Percentiles rank a stretch among this genome's conserved stretches.
Evolutionary conservation across 1,284 basidiomycete genomes (phyloP).

Genomic region (Cerrena zonata): DNA sequence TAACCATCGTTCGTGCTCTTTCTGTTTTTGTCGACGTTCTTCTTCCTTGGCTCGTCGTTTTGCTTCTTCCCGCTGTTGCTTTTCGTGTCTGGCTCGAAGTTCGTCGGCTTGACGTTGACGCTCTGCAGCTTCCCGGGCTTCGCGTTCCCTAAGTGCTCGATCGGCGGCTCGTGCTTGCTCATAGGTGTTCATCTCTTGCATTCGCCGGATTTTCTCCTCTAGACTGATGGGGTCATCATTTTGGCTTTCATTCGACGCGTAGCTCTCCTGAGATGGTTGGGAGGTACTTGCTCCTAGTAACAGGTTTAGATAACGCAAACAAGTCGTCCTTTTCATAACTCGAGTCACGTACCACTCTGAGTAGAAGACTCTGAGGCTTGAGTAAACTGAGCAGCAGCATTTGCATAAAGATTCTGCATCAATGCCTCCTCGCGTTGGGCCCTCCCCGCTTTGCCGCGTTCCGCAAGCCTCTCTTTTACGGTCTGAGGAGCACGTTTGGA

Average conservation of each 20-base stretch:
- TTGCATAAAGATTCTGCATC: background rate
- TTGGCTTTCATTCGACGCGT: background rate
- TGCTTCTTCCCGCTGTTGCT: background rate
- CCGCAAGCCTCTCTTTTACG: background rate
- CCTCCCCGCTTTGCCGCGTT: background rate
- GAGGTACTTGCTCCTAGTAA: background rate
- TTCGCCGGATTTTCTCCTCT: conserved; percentile 16
- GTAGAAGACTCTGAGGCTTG: background rate
- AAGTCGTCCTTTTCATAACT: background rate
- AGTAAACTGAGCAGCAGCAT: too few species aligned
- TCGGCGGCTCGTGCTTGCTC: conserved; percentile 36
- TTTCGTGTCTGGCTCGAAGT: background rate
- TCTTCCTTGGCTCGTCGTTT: background rate
- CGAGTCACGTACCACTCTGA: background rate
- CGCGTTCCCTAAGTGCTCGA: conserved; percentile 1
- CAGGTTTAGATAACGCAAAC: background rate
- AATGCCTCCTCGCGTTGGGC: background rate
- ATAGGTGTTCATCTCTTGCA: conserved; percentile 14
- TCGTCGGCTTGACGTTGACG: background rate
- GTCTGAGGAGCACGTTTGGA: background rate
- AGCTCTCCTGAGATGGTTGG: background rate
- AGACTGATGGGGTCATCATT: conserved; percentile 13
- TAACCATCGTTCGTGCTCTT: conserved; percentile 43
- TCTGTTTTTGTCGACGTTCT: background rate
- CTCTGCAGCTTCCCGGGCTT: conserved; percentile 28